Base-by-base conservation (phyloP, 192 early-diverging fungal species). In the Podila minutissima region DNA sequence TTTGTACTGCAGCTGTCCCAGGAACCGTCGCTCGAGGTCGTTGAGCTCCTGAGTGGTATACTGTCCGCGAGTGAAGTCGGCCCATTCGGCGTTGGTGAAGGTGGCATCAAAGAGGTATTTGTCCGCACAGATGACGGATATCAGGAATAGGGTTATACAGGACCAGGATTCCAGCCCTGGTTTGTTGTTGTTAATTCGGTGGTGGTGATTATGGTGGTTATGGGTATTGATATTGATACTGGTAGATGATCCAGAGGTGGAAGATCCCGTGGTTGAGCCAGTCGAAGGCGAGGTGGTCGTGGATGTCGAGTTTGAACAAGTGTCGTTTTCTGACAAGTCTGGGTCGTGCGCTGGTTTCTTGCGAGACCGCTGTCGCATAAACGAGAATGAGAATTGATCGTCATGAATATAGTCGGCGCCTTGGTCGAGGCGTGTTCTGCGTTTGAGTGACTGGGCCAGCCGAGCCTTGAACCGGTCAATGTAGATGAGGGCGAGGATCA, bases 91-190 rank as follows among this genome's bases (percentile, higher is more conserved):
- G 59, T 86, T 88, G 10, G 82, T 62, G 48, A 74, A 88, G 0
- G 85, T 86, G 19, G 79, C 74, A 74, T 88, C 87, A 31, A 83
- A 84, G 55, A 86, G 71, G n/a, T 85, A 88, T 72, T 88, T 88
- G 59, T 88, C 87, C 4, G 87, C 87, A 32, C 75, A 79, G 22
- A 88, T 75, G 35, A 88, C 84, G 8, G 83, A 65, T 5, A 84
- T 83, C 15, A 86, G 74, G 31, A 88, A 86, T 0, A 88, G 70
- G 20, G 86, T 75, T n/a, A 83, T 74, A 19, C 78, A 72, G 1
- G 66, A 72, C 87, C 87, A 88, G 7, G 73, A 64, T 6, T 85
- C 77, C 11, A 29, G 65, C n/a, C 37, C 55, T 55, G 60, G 53
- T 5, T 59, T 67, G 46, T 9, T 31, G 29, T 17, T 64, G 37